phyloP scores from a whole-genome alignment of 192 early-diverging fungal species.

The Coemansia sp. region DNA sequence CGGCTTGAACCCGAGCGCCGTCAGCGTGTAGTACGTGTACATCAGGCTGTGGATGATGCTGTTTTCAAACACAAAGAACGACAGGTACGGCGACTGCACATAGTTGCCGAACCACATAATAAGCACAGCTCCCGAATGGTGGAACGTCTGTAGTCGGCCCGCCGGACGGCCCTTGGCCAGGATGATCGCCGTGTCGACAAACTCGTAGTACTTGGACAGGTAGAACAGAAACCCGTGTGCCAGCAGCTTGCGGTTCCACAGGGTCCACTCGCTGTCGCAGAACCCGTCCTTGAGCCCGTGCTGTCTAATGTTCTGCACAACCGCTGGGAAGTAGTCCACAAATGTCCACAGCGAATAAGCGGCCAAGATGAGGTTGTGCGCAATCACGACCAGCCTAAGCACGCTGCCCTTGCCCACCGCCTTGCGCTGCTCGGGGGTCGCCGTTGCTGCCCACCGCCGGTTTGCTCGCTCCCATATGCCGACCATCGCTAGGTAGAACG shows the following conservation, averaged over 20 bases:
- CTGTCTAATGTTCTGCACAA: constrained; percentile 55
- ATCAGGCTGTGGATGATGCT: constrained; percentile 86
- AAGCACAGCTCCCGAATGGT: constrained; percentile 82
- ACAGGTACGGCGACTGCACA: constrained; percentile 71
- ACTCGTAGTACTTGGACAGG: constrained; percentile 85
- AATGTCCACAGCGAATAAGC: constrained; percentile 76
- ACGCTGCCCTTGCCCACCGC: constrained; percentile 7
- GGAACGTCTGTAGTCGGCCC: constrained; percentile 78
- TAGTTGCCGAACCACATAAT: constrained; percentile 83
- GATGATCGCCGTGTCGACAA: constrained; percentile 84
- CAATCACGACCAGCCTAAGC: constrained; percentile 73
- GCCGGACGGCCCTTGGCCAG: constrained; percentile 69
- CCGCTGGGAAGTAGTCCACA: constrained; percentile 57
- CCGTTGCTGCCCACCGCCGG: constrained; percentile 1
- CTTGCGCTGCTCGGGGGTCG: constrained; percentile 4
- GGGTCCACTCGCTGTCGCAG: constrained; percentile 60
- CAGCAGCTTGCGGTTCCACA: constrained; percentile 67
- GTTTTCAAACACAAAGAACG: constrained; percentile 82
- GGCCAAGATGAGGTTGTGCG: constrained; percentile 70
- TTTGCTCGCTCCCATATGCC: constrained; percentile 30
- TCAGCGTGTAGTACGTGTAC: constrained; percentile 82
- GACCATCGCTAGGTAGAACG: constrained; percentile 17
- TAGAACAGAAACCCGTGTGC: constrained; percentile 85
- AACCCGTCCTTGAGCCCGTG: constrained; percentile 61
- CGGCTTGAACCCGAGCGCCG: constrained; percentile 68